These are phyloP conservation scores for Trichocomaceae sp. DNA, from an alignment of 2,329 filamentous ascomycete species.

Conservation along the genomic window DNA sequence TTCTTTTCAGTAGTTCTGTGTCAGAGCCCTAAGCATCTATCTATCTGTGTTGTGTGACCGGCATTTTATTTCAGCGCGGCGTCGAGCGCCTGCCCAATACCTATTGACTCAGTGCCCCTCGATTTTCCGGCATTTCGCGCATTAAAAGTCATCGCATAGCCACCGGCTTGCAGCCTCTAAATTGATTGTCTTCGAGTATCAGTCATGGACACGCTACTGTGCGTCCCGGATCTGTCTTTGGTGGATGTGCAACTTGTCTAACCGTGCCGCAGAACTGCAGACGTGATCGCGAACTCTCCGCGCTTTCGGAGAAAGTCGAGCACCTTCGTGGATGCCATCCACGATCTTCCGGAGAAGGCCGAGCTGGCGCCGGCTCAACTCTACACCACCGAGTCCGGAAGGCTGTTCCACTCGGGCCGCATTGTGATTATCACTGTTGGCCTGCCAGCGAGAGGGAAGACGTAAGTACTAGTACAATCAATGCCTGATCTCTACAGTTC, in stretches of 20 bases:
- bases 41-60: too few relatives aligned
- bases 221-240: conserved; percentile 10
- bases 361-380: conserved; percentile 91
- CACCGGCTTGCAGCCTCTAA: neutral
- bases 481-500: neutral
- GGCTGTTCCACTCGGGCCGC: conserved; percentile 91
- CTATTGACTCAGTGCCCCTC: neutral
- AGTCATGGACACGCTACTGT: conserved; percentile 46
- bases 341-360: conserved; percentile 77
- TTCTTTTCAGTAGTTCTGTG: neutral
- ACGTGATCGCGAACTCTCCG: conserved; percentile 84
- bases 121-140: neutral
- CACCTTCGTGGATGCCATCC: conserved; percentile 94
- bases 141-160: neutral
- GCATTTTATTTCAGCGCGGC: neutral
- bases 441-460: conserved; percentile 90
- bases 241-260: neutral
- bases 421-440: conserved; percentile 98
- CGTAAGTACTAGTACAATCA: conserved; percentile 47
- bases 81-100: neutral
- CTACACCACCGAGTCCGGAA: conserved; percentile 95
- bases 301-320: conserved; percentile 88
- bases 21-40: neutral
- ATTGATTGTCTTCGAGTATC: neutral
- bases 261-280: conserved; percentile 62